phyloP scores from a whole-genome alignment of 805 yeast genomes.

The Spathaspora boniae region DNA sequence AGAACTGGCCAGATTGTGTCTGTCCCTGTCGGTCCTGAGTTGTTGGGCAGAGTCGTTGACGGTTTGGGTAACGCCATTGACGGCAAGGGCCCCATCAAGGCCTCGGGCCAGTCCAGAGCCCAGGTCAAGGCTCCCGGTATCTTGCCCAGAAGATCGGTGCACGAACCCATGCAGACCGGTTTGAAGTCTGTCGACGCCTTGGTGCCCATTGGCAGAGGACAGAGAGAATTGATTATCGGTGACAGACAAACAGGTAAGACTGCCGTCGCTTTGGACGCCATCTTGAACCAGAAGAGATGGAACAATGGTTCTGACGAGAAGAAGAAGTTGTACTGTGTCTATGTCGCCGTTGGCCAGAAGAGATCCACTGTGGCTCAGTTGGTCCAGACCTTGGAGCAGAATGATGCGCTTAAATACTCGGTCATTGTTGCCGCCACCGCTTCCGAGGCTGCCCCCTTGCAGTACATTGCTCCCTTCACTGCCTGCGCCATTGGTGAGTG shows the following conservation, averaged over 20 bases:
- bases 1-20: slow-evolving; percentile 99
- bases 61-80: slow-evolving; percentile 99
- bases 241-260: slow-evolving; percentile 99
- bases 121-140: slow-evolving; percentile 99
- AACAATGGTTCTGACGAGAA: slow-evolving; percentile 91
- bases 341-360: slow-evolving; percentile 99
- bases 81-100: slow-evolving; percentile 97
- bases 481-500: slow-evolving; percentile 99
- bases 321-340: slow-evolving; percentile 99
- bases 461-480: slow-evolving; percentile 99
- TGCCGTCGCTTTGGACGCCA: slow-evolving; percentile 97
- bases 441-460: slow-evolving; percentile 99
- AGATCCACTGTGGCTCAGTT: slow-evolving; percentile 99
- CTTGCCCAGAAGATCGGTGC: slow-evolving; percentile 97
- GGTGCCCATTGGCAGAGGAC: slow-evolving; percentile 99
- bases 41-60: slow-evolving; percentile 98
- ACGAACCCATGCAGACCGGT: slow-evolving; percentile 99
- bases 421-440: slow-evolving; percentile 99
- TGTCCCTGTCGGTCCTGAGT: slow-evolving; percentile 97
- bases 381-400: slow-evolving; percentile 97
- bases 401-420: slow-evolving; percentile 96
- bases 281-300: slow-evolving; percentile 99
- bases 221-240: slow-evolving; percentile 99
- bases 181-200: slow-evolving; percentile 97
- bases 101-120: slow-evolving; percentile 85